phyloP scores from a whole-genome alignment of 208 protist species.

The Leishmania aethiopica region DNA sequence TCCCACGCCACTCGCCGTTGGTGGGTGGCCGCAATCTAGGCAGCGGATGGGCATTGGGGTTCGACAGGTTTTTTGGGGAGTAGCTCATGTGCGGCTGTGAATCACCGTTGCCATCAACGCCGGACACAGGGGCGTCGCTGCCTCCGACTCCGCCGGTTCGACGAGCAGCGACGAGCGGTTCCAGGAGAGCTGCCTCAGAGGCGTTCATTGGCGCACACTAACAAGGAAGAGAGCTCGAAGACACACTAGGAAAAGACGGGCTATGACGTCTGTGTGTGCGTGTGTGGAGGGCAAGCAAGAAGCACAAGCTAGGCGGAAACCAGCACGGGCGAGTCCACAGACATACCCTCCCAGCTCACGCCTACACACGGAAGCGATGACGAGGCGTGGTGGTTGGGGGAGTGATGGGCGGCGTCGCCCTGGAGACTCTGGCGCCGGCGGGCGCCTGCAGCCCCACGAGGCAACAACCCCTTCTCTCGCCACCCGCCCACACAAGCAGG shows the following conservation, averaged over 20 bases:
- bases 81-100: not conserved
- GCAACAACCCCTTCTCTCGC: not conserved
- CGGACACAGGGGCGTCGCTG: not conserved
- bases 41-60: not conserved
- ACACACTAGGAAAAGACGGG: not conserved
- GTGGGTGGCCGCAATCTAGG: not conserved
- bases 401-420: not conserved
- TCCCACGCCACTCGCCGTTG: not conserved
- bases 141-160: not conserved
- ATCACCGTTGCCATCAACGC: not conserved
- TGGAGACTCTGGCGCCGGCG: not conserved
- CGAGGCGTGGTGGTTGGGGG: not conserved
- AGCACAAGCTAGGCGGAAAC: not conserved
- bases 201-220: constrained; percentile 8
- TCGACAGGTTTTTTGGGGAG: not conserved
- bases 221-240: constrained; percentile 1
- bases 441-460: not conserved
- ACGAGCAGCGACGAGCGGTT: not conserved
- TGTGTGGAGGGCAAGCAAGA: not conserved
- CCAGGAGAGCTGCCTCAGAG: constrained; percentile 10
- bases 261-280: not conserved
- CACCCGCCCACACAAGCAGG: not conserved
- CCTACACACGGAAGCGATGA: not conserved
- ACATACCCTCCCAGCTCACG: not conserved
- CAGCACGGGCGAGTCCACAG: not conserved